Evolutionary conservation across 108 stramenopile genomes (phyloP).

Genomic region (Seminavis robusta): DNA sequence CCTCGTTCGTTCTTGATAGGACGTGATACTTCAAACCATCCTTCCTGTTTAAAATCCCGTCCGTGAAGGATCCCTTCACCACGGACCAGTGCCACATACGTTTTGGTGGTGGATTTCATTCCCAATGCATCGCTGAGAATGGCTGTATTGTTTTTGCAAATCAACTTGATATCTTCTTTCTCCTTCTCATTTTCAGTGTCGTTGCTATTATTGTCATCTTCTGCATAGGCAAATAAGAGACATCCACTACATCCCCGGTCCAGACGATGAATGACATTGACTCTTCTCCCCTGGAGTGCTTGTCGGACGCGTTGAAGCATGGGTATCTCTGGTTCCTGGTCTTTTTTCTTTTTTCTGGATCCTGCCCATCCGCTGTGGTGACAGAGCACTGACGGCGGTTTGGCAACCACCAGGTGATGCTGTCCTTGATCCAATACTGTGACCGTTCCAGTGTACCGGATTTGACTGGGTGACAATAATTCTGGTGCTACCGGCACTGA

Average conservation of each 20-base stretch:
- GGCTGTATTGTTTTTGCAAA: constrained; percentile 24
- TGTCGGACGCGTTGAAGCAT: constrained; percentile 48
- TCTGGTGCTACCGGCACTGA: too few relatives aligned
- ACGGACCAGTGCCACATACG: constrained; percentile 80
- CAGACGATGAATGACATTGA: constrained; percentile 82
- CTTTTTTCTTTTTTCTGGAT: constrained; percentile 19
- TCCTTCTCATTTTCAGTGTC: constrained; percentile 1
- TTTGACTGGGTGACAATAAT: too few relatives aligned
- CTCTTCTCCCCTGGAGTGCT: constrained; percentile 30
- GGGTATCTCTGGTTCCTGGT: too few relatives aligned
- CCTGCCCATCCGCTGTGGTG: constrained; percentile 82
- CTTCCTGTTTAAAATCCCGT: constrained; percentile 56
- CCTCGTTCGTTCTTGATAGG: constrained; percentile 75
- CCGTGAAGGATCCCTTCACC: constrained; percentile 74
- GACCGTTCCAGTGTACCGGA: too few relatives aligned
- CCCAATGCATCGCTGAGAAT: constrained; percentile 50
- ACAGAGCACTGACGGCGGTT: constrained; percentile 80
- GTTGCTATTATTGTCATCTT: constrained; percentile 8
- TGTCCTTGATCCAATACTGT: constrained; percentile 52
- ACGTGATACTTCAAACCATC: constrained; percentile 68
- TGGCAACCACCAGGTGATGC: constrained; percentile 56
- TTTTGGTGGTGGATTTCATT: constrained; percentile 52
- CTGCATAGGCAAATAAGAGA: constrained; percentile 54
- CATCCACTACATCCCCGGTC: constrained; percentile 78
- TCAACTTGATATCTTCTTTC: constrained; percentile 8